Evolutionary conservation across 2,329 filamentous ascomycete species (phyloP), one percentile per base, ranked within the genome.

Genomic region (Passalora sequoiae): DNA sequence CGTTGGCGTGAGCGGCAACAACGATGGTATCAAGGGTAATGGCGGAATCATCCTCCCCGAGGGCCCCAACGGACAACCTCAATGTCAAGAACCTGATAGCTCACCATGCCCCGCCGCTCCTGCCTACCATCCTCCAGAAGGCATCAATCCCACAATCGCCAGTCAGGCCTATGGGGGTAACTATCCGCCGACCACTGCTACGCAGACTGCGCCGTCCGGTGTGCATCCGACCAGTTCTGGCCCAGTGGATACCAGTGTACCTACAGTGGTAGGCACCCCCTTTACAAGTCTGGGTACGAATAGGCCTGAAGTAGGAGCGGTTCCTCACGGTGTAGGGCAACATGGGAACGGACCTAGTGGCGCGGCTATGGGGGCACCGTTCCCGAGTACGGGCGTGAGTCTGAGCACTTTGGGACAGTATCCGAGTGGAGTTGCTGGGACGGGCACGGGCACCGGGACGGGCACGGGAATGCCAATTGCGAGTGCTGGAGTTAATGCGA

Each of bases 131-230:
- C 32, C 40, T 16, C 16, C 32, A 12, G 40, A 27, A 2, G 33
- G 27, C 13, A 38, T 27, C 7, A 25, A 35, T 12, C 41, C 41
- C 5, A 44, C 41, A 3, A 44, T 44, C 6, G 16, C 30, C 8
- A 30, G 6, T 32, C 25, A 28, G 16, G 41, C 27, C 4, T 38
- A 31, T 17, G 17, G 31, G 6, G 16, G 28, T 13, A 24, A 32
- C 16, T 20, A 31, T 12, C 15, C 28, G 6, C 29, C 13, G 19
- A 30, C 17, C 12, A 24, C 39, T 15, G 27, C 19, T 6, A 9
- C 30, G 4, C 31, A 19, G 21, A 44, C 41, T 12, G 41, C 41
- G 4, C 41, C 41, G 6, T 9, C 25, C 2, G 41, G 41, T 27
- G 32, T 32, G 12, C 24, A 13, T 15, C 21, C 41, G 4, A 38